Evolutionary conservation across 176 grass and related monocot genomes (phyloP), one percentile per base, ranked within the genome.

Genomic region (Carex pumila): DNA sequence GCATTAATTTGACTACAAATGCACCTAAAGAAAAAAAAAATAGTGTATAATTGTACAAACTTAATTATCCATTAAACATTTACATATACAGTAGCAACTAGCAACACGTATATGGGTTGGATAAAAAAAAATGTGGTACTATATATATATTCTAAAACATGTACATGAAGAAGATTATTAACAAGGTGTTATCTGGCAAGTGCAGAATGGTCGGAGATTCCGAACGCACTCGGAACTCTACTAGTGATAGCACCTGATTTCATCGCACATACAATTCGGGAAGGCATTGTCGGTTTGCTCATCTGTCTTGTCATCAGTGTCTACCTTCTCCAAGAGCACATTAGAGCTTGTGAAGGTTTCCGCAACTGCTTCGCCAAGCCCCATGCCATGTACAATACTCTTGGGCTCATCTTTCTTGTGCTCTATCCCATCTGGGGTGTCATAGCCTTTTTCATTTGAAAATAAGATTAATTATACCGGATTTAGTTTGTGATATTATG

Each of bases 251-350:
- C 96, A 56, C 95, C 96, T 0, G 60, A 84, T 55, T 73, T 98
- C 3, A 83, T 98, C 13, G 96, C 96, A 0, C 19, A 89, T 65
- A 85, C 74, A 22, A 84, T 98, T 64, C 81, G 92, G 36, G 71
- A 57, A 3, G 14, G 86, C 30, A 1, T 90, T 0, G 76, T 93
- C 5, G 96, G 96, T n/a, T 10, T 89, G 10, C 41, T 85, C 14
- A 89, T 98, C 58, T 98, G 96, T 81, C 85, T 98, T 12, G 14
- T 22, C 34, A 93, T 95, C 8, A 89, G 92, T 1, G 93, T 89
- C 70, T 98, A 98, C 91, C 88, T 98, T 65, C 91, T 98, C 57
- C 89, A 93, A 47, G 92, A 95, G 80, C 96, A 98, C 85, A 79
- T 98, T 88, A 87, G 81, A 63, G 93, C 91, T 25, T 92, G 88